Conservation (phyloP, 768 basidiomycete genomes). For the Dentipellis sp. region DNA sequence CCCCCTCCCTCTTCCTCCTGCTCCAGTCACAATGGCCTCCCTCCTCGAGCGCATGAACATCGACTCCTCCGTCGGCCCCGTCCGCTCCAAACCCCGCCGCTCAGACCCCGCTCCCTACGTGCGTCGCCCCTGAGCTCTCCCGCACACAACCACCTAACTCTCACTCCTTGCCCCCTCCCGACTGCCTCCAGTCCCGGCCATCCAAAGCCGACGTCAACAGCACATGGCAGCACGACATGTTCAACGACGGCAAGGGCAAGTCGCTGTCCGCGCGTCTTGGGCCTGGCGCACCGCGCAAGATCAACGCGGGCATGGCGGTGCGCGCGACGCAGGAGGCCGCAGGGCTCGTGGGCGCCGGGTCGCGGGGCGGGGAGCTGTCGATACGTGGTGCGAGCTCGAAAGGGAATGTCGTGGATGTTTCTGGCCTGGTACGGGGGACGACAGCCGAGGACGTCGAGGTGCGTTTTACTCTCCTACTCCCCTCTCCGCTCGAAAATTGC, state of each 20-base stretch:
- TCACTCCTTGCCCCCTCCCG: neutral
- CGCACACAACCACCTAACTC: neutral
- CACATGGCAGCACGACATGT: conserved; percentile 13
- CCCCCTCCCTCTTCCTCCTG: neutral
- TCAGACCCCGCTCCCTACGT: conserved; percentile 11
- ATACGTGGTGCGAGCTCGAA: conserved; percentile 15
- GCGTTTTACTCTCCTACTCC: neutral
- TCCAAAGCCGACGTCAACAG: conserved; percentile 14
- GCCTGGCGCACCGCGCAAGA: conserved; percentile 8
- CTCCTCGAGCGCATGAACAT: conserved; percentile 16
- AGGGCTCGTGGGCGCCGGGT: neutral
- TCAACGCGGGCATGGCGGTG: conserved; percentile 13
- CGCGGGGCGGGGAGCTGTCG: conserved; percentile 9
- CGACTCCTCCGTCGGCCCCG: conserved; percentile 10
- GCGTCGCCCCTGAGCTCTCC: neutral
- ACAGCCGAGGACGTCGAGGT: conserved; percentile 16
- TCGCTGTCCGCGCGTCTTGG: conserved; percentile 11
- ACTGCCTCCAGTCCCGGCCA: conserved; percentile 2
- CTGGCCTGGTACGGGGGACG: conserved; percentile 15
- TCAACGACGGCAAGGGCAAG: conserved; percentile 3
- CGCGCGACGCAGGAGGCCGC: conserved; percentile 13
- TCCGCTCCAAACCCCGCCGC: conserved; percentile 11
- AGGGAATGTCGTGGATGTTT: conserved; percentile 15
- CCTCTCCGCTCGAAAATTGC: neutral
- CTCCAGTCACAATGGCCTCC: conserved; percentile 9